Conservation (phyloP, 108 stramenopile genomes). For the Bacterosira constricta region DNA sequence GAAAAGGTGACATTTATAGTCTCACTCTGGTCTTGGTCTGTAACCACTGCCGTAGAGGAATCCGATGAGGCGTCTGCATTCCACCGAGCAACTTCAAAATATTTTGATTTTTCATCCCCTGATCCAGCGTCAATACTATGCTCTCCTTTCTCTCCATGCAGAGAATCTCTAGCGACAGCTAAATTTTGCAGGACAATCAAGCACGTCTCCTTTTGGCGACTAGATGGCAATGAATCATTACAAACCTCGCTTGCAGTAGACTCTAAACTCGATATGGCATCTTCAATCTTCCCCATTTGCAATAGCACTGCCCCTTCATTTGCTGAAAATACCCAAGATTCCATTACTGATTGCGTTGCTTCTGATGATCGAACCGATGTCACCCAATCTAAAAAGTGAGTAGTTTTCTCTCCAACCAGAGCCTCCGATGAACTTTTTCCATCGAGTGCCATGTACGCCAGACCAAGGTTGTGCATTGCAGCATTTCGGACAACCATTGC, state of each 20-base stretch:
- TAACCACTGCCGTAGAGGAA: neutral
- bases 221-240: neutral
- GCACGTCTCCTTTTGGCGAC: conserved; percentile 26
- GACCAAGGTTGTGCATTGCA: conserved; percentile 44
- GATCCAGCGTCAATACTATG: neutral
- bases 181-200: conserved; percentile 27
- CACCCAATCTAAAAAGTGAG: conserved; percentile 28
- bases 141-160: neutral
- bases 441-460: conserved; percentile 35
- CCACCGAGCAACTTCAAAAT: neutral
- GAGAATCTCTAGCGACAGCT: conserved; percentile 14
- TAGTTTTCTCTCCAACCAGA: neutral
- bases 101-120: neutral
- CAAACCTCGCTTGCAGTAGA: conserved; percentile 6
- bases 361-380: neutral
- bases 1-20: neutral
- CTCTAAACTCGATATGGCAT: conserved; percentile 23
- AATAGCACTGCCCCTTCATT: conserved; percentile 33
- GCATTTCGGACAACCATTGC: conserved; percentile 24
- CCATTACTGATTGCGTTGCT: neutral
- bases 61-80: neutral
- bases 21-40: neutral
- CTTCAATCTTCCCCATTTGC: conserved; percentile 23
- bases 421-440: conserved; percentile 1
- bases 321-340: conserved; percentile 10